Percentiles rank a stretch among this genome's conserved stretches.
Conservation (phyloP, 2,329 filamentous ascomycete genomes). For the Arachnopeziza araneosa region DNA sequence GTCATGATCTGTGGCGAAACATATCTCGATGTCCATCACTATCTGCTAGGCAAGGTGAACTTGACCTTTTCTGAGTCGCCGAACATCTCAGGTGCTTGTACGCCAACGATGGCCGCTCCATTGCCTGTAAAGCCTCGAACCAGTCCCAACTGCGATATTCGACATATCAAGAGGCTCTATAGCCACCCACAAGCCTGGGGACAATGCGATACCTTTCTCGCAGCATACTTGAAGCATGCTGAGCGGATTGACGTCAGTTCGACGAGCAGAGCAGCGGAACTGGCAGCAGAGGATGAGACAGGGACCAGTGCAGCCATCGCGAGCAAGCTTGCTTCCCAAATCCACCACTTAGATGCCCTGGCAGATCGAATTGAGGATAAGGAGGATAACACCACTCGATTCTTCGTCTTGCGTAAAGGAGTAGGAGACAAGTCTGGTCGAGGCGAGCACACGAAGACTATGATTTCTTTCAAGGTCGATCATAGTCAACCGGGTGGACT, state of each 20-base stretch:
- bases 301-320: slow-evolving; percentile 72
- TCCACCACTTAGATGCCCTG: slow-evolving; percentile 64
- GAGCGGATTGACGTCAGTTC: slow-evolving; percentile 80
- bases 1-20: slow-evolving; percentile 76
- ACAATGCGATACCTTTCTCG: slow-evolving; percentile 76
- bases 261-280: slow-evolving; percentile 78
- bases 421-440: slow-evolving; percentile 15
- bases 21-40: slow-evolving; percentile 86
- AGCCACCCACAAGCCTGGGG: slow-evolving; percentile 95
- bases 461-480: slow-evolving; percentile 78
- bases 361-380: slow-evolving; percentile 66
- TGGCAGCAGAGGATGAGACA: slow-evolving; percentile 55
- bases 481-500: slow-evolving; percentile 76
- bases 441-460: slow-evolving; percentile 51
- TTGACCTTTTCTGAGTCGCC: slow-evolving; percentile 17
- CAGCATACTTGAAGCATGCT: slow-evolving; percentile 61
- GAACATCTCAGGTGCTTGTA: slow-evolving; percentile 40
- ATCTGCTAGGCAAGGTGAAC: slow-evolving; percentile 56
- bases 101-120: slow-evolving; percentile 44
- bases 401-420: slow-evolving; percentile 55
- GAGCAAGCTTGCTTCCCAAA: slow-evolving; percentile 64
- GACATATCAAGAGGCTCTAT: slow-evolving; percentile 70
- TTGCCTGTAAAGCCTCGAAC: slow-evolving; percentile 40
- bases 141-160: slow-evolving; percentile 46
- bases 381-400: slow-evolving; percentile 72